phyloP scores from a whole-genome alignment of 495 filamentous ascomycete species.

The Platismatia glauca region DNA sequence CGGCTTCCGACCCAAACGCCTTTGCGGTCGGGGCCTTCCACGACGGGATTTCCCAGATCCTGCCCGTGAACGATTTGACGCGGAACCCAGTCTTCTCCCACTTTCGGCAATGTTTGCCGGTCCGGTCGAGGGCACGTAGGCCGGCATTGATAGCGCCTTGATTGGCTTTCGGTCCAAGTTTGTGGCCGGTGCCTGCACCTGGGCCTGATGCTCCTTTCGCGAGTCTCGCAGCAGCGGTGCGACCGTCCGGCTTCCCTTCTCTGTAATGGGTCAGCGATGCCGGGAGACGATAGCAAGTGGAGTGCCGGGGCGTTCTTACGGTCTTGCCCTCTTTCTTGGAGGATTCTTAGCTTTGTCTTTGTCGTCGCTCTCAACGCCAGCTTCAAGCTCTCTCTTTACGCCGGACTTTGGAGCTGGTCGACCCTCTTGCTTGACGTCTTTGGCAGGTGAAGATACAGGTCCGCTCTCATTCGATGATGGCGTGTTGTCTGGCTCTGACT shows the following conservation, averaged over 20 bases:
- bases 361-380: conserved; percentile 46
- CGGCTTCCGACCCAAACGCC: conserved; percentile 30
- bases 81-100: conserved; percentile 77
- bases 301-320: conserved; percentile 55
- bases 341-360: conserved; percentile 79
- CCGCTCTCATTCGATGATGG: conserved; percentile 45
- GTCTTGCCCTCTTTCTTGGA: conserved; percentile 86
- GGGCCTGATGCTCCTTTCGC: conserved; percentile 23
- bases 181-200: conserved; percentile 45
- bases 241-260: conserved; percentile 55
- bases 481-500: conserved; percentile 41
- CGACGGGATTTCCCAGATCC: conserved; percentile 70
- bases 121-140: conserved; percentile 84
- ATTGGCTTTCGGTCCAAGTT: conserved; percentile 94
- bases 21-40: conserved; percentile 66
- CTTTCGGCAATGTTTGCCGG: conserved; percentile 80
- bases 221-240: conserved; percentile 22
- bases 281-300: conserved; percentile 1
- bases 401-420: conserved; percentile 48
- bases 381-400: conserved; percentile 50
- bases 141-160: conserved; percentile 96
- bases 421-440: conserved; percentile 53
- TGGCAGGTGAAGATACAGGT: conserved; percentile 33
- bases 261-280: conserved; percentile 26
- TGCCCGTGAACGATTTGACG: conserved; percentile 88